Evolutionary conservation across 2,329 filamentous ascomycete species (phyloP), one percentile per base, ranked within the genome.

Genomic region (Fusarium brevicatenulatum): DNA sequence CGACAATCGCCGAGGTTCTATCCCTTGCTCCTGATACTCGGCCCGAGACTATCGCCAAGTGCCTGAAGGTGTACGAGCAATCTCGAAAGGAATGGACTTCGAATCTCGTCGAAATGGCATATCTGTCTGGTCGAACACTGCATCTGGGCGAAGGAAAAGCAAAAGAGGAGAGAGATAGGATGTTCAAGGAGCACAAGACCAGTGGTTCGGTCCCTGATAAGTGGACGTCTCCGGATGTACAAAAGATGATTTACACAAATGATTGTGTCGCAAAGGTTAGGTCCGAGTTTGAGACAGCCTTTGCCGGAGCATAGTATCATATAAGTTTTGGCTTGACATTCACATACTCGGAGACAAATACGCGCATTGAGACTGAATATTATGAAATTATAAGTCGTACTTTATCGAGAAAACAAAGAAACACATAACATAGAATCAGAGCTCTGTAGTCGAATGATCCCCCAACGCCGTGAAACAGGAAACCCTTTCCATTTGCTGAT

Each of bases 171-270:
- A 84, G 89, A 40, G 89, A 91, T 74, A 84, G 82, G 62, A 83
- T 85, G 81, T 89, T 91, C 78, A 86, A 85, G 46, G 83, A 86
- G 59, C 83, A 88, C 68, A 85, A 83, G 73, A 83, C 76, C 78
- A 86, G 85, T 77, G 85, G 81, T 69, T 85, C 82, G 63, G 87
- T 87, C 67, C 90, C 90, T 5, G 91, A 92, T 81, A 92, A 91
- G 82, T 92, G 91, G 91, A 90, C 90, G 7, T 91, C 91, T 79
- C 89, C 90, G 15, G 90, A 92, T 76, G 89, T 92, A 46, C 91
- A 92, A 81, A 86, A 87, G 80, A 87, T 88, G 85, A 88, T 92
- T 68, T 92, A 92, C 80, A 86, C 87, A 16, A 85, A 90, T 76
- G 90, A 92, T 80, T 91, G 89, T 76, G 84, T 88, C 55, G 81